Percentiles rank a stretch among this genome's conserved stretches.
These are phyloP conservation scores for Kodamaea suecica DNA, from an alignment of 1,139 yeast genomes.

Conservation along the genomic window DNA sequence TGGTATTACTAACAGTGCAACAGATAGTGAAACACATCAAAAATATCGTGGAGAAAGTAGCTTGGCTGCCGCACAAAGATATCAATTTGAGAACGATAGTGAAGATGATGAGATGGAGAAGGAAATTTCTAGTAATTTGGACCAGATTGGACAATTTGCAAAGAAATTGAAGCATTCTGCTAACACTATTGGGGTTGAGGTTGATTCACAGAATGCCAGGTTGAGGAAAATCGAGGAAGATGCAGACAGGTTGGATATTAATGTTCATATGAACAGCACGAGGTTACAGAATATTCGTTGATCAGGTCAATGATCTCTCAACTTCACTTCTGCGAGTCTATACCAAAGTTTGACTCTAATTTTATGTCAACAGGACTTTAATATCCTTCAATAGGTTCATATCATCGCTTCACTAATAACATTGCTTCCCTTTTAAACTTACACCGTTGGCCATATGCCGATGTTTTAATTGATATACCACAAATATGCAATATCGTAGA, in stretches of 20 bases:
- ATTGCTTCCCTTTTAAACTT: no score
- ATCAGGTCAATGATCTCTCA: no score
- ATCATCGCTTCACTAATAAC: no score
- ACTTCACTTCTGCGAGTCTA: no score
- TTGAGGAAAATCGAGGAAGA: constrained; percentile 53
- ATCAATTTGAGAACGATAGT: constrained; percentile 52
- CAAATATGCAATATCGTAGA: no score
- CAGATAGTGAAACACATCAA: constrained; percentile 39
- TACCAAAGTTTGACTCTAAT: no score
- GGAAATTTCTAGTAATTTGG: constrained; percentile 52
- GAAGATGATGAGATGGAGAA: constrained; percentile 62
- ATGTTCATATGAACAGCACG: constrained; percentile 49
- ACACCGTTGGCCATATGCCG: no score
- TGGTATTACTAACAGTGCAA: constrained; percentile 40
- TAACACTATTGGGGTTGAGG: constrained; percentile 46
- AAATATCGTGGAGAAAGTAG: constrained; percentile 51
- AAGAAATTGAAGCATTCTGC: constrained; percentile 45
- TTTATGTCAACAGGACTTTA: no score
- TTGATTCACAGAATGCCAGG: constrained; percentile 48
- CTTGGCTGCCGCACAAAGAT: constrained; percentile 46
- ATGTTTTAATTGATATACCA: no score
- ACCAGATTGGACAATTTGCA: constrained; percentile 48
- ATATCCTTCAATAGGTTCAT: no score
- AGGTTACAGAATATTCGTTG: constrained; percentile 44
- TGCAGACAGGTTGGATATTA: constrained; percentile 54